Evolutionary conservation across 352 stramenopile species (phyloP), one percentile per base, ranked within the genome.

Genomic region (Discostella stelligera): DNA sequence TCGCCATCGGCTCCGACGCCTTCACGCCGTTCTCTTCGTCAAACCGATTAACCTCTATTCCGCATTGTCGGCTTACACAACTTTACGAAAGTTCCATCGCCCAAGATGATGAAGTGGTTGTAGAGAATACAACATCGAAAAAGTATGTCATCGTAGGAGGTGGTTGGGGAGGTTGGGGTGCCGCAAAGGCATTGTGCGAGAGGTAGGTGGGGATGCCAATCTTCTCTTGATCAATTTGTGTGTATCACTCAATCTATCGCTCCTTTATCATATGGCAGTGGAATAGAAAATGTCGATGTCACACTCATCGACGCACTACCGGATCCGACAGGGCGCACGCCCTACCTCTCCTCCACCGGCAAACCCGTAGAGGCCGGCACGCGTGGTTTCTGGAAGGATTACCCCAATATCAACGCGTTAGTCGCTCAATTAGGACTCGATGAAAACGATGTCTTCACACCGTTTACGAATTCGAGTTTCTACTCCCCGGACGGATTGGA

Each of bases 401-500:
- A 95, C 80, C 91, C 91, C 5, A 95, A 95, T 61, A 94, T 95
- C 53, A 90, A 94, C 55, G 56, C 62, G 4, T 64, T 95, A 0
- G 88, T 88, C 53, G 66, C 66, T 25, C 64, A 92, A 74, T 66
- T 94, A 14, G 74, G 76, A 52, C 52, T 94, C 2, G 39, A 71
- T 0, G 77, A 93, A 67, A 73, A 88, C 20, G 81, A 93, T 41
- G 64, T 93, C 2, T 95, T 95, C 70, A 93, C 91, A 13, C 63
- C 75, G 18, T 95, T 88, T 77, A 95, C 91, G 32, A 89, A 94
- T 75, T 93, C 83, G 2, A 92, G 82, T 9, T 95, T 95, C 78
- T 95, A 94, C 75, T 90, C 79, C 13, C 91, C 91, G 0, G 84
- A 94, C 73, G 91, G 91, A n/a, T 80, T 95, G 53, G 90, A 95